Evolutionary conservation across 306 rosid species (phyloP), one percentile per base, ranked within the genome.

Genomic region (Phaseolus lunatus): DNA sequence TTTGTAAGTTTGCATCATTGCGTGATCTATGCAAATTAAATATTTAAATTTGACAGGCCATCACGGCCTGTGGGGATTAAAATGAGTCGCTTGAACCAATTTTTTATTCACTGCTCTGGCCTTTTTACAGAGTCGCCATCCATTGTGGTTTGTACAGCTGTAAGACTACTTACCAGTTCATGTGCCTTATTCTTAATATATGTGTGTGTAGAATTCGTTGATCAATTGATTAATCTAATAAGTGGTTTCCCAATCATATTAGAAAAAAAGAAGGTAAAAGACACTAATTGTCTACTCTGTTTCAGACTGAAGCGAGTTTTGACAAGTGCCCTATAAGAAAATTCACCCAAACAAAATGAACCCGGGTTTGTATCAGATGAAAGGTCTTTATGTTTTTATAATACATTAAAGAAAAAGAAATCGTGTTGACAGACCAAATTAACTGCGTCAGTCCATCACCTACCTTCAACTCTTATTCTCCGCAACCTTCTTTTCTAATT

Each of bases 61-160:
- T 39, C 50, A 65, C 27, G 41, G 35, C 13, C 23, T 33, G 49
- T 65, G 23, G 74, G 75, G 35, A 16, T n/a, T 19, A 27, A 24
- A 76, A 65, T 50, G 66, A 65, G 65, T 48, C 57, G 20, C 57
- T 18, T 33, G 29, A 78, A 29, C 37, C 41, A 29, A 43, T 19
- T 43, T 24, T 20, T 20, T 56, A 26, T 43, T 56, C 50, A 26
- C 18, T 16, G 19, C 59, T 67, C 53, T 26, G 37, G 67, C 27
- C 77, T 78, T 70, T n/a, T 47, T 58, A 65, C 47, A 20, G 45
- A 71, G 33, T 14, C n/a, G 5, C 63, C 31, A 48, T 20, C 13
- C 53, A 13, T 57, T 56, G 76, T 56, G 59, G 23, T 37, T 53
- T 43, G 61, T 68, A 35, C 62, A 57, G 13, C 27, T 57, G 52